phyloP scores from a whole-genome alignment of 2,329 filamentous ascomycete species.

The Shiraia sp. region DNA sequence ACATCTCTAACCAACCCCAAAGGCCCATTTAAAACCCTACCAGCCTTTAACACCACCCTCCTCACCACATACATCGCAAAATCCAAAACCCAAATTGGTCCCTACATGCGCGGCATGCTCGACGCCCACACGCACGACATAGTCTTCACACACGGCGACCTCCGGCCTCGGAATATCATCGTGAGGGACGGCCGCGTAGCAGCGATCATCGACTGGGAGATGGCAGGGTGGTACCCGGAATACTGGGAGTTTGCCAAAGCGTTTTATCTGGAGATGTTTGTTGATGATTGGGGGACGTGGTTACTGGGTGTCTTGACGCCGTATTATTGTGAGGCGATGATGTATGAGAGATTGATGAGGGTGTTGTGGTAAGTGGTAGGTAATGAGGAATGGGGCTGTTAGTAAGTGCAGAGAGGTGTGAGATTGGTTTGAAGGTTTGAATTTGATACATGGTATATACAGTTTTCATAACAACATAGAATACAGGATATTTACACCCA shows the following conservation, averaged over 20 bases:
- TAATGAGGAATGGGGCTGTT: too few relatives aligned
- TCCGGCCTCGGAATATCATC: constrained; percentile 22
- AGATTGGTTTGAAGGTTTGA: too few relatives aligned
- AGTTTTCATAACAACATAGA: background rate
- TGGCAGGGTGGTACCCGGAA: constrained; percentile 26
- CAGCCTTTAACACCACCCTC: constrained; percentile 20
- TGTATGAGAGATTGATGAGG: constrained; percentile 13
- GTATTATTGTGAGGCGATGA: constrained; percentile 19
- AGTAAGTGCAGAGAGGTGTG: too few relatives aligned
- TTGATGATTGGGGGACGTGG: constrained; percentile 11
- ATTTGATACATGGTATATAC: too few relatives aligned
- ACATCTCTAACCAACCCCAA: constrained; percentile 11
- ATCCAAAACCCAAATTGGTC: constrained; percentile 16
- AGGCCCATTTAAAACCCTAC: constrained; percentile 20
- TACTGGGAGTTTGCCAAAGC: constrained; percentile 31
- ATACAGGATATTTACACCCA: constrained; percentile 55
- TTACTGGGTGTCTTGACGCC: constrained; percentile 19
- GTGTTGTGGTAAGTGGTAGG: constrained; percentile 17
- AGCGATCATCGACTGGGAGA: constrained; percentile 26
- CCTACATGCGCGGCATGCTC: constrained; percentile 18
- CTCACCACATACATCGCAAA: constrained; percentile 13
- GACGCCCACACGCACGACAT: constrained; percentile 21
- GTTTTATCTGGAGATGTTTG: constrained; percentile 22
- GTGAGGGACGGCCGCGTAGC: constrained; percentile 17
- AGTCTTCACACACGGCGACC: constrained; percentile 31